Conservation (phyloP, 83 land plant genomes). For the Larix sibirica region DNA sequence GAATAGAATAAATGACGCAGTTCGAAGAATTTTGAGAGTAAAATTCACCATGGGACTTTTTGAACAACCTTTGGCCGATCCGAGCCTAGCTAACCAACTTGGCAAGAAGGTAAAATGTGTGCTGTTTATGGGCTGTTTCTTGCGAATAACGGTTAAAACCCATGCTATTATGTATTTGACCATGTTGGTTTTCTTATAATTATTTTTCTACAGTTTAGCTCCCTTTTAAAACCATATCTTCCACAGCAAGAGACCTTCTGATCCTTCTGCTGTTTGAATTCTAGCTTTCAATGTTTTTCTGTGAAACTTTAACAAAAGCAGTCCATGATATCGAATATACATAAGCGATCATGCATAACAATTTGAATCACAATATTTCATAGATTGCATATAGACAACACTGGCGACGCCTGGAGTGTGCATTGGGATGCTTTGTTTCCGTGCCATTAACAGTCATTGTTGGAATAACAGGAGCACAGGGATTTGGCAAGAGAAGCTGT, state of each 20-base stretch:
- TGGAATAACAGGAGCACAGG: slow-evolving; percentile 44
- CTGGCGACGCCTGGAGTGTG: neutral
- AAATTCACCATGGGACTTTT: slow-evolving; percentile 66
- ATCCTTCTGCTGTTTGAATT: neutral
- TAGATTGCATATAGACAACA: neutral
- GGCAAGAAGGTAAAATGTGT: slow-evolving; percentile 36
- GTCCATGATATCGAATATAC: too few species aligned
- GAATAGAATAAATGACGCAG: slow-evolving; percentile 76
- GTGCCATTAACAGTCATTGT: neutral
- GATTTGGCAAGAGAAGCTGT: slow-evolving; percentile 76
- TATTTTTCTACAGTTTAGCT: too few species aligned
- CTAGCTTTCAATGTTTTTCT: neutral
- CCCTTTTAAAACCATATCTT: neutral
- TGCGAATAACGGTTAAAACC: neutral
- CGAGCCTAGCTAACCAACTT: slow-evolving; percentile 22
- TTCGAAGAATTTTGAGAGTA: slow-evolving; percentile 61
- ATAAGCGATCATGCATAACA: too few species aligned
- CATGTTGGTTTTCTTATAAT: neutral
- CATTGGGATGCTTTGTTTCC: neutral
- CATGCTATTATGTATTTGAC: neutral
- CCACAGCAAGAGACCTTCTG: neutral
- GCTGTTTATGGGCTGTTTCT: neutral
- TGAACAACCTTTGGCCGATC: slow-evolving; percentile 46
- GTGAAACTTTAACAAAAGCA: too few species aligned
- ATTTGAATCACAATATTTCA: neutral